Evolutionary conservation across 2,329 filamentous ascomycete species (phyloP).

Genomic region (Tricladium varicosporioides): DNA sequence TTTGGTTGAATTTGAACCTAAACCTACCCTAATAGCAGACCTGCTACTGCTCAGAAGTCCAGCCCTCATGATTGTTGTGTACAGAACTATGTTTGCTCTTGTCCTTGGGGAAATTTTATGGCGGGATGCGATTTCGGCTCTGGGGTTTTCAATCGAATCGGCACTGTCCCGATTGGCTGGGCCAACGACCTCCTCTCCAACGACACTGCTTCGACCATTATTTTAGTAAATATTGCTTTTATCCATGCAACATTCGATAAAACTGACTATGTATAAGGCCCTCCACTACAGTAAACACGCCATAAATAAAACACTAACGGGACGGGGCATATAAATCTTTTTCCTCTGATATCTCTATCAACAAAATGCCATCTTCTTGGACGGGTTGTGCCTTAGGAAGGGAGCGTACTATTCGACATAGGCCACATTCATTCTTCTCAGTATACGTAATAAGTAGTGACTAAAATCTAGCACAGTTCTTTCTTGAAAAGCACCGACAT

Average conservation of each 20-base stretch:
- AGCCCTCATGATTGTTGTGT: slow-evolving; percentile 28
- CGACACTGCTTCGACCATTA: not conserved
- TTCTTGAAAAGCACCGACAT: too few relatives aligned
- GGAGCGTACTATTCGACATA: too few relatives aligned
- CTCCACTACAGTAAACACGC: not conserved
- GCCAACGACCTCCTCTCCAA: not conserved
- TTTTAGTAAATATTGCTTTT: not conserved
- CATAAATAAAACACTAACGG: too few relatives aligned
- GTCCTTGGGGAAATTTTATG: slow-evolving; percentile 3
- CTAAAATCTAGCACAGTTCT: too few relatives aligned
- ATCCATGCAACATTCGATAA: not conserved
- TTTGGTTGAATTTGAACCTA: not conserved
- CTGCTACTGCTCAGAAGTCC: slow-evolving; percentile 33
- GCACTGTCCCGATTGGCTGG: slow-evolving; percentile 14
- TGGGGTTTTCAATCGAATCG: slow-evolving; percentile 3
- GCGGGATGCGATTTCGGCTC: slow-evolving; percentile 7
- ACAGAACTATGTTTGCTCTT: not conserved
- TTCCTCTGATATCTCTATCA: too few relatives aligned
- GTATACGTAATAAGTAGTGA: too few relatives aligned
- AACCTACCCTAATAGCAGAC: slow-evolving; percentile 31
- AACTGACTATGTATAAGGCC: not conserved
- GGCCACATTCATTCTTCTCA: too few relatives aligned
- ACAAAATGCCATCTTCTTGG: too few relatives aligned
- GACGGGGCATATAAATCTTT: too few relatives aligned
- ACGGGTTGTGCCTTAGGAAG: too few relatives aligned